Base-by-base conservation (phyloP, 2,329 filamentous ascomycete species). In the Aureobasidium sp. region DNA sequence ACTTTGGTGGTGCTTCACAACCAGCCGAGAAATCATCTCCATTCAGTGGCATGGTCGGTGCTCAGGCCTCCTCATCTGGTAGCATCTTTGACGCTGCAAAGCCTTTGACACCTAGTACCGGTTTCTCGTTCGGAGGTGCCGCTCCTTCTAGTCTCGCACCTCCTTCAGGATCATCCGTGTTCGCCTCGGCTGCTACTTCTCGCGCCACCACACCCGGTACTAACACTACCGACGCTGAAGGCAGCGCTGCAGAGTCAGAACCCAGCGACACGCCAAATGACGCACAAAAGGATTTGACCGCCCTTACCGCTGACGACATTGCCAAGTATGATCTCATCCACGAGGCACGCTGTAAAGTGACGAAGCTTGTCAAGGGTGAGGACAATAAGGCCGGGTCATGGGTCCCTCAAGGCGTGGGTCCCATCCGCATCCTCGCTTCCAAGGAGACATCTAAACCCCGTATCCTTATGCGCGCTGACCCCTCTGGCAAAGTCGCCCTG, bases 391-490 rank as follows among this genome's bases (percentile, higher is more conserved):
- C 78, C 58, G 29, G 14, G 1, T 29, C 47, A 1, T 52, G 49
- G 49, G 49, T 39, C 14, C 17, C 14, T 14, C 83, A 87, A 71
- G 90, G 90, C 48, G 77, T 90, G 8, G 91, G 91, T 0, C 81
- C 84, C 12, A 76, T 92, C 58, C 86, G 88, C 42, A 71, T 96
- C 15, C 78, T 95, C 64, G 87, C 88, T 73, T 82, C 93, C 76
- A 88, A 89, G 71, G 79, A 81, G 17, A 89, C 85, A 0, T 84
- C 82, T 22, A 79, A 81, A 31, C 82, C 86, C 4, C 84, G 90
- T 44, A 76, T 94, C 49, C 75, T 95, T 22, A 76, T 92, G 64
- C 85, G 90, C 54, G 84, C 84, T n/a, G 88, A 91, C 66, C 89
- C 89, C 0, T 82, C 85, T 65, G 90, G 90, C 17, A 83, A 87